Evolutionary conservation across 345 rosid species (phyloP).

Genomic region (Laguncularia racemosa): DNA sequence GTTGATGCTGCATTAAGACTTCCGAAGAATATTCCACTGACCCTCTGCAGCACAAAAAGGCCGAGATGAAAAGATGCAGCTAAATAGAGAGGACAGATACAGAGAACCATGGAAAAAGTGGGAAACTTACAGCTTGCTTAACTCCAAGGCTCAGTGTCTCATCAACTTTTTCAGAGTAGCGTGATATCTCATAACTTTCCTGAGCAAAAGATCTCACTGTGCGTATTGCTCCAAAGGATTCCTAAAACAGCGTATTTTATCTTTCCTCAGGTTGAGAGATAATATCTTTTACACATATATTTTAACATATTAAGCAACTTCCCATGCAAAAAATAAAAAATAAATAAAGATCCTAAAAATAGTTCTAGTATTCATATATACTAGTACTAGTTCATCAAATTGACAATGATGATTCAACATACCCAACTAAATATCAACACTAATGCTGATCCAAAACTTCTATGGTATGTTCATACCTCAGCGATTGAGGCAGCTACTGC

Average conservation of each 20-base stretch:
- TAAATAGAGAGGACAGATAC: neutral
- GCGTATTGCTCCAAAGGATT: constrained; percentile 83
- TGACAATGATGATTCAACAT: no score
- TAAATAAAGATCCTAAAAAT: no score
- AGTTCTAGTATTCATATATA: no score
- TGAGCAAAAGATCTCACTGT: constrained; percentile 85
- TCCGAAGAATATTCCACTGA: constrained; percentile 59
- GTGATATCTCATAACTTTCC: constrained; percentile 52
- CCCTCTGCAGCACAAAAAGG: constrained; percentile 18
- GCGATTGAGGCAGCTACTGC: no score
- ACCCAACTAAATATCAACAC: no score
- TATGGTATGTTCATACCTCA: no score
- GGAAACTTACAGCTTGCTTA: constrained; percentile 60
- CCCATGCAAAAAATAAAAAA: no score
- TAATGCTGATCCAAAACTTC: no score
- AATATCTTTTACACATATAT: no score
- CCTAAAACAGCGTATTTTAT: constrained; percentile 22
- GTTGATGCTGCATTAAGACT: constrained; percentile 75
- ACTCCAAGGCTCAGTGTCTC: constrained; percentile 73
- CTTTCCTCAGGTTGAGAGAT: no score
- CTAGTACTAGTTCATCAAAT: no score
- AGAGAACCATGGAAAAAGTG: neutral
- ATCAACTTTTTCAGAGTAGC: constrained; percentile 64
- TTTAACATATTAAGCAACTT: no score
- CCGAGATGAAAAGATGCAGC: neutral